Base-by-base conservation (phyloP, 129 eudicot species). In the Helichrysum umbraculigerum region DNA sequence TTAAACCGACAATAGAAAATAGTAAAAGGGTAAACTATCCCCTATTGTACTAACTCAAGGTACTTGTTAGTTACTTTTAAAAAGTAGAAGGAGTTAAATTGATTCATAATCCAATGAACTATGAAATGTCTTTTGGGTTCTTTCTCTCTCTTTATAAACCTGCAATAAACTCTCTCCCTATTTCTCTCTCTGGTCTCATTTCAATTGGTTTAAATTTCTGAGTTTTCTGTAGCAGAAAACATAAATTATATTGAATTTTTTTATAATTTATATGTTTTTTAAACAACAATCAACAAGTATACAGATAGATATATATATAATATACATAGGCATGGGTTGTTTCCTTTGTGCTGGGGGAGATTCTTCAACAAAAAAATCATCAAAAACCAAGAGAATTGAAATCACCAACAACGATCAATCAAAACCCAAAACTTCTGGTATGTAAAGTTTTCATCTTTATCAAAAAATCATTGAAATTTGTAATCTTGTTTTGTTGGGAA, bases 291-390 rank as follows among this genome's bases (percentile, higher is more conserved):
- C 77, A 56, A 37, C 66, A 72, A 30, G 5, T 17, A 35, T 20
- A 68, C 51, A 60, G 32, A 37, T 71, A 54, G 57, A 62, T 47
- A 50, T 25, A 62, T 47, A 50, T 25, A 63, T 5, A 81, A 71
- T 51, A 73, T 50, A 74, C 15, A 71, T 11, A 67, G 78, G 66
- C 67, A 88, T 88, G 92, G 89, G 89, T 29, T 87, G 92, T 75
- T 85, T 85, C 81, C 82, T 71, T 71, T 85, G 89, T 62, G 78
- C 83, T 47, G 87, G 92, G 20, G 85, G 92, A 35, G 85, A 85
- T 69, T 75, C 83, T 75, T 79, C 88, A 5, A 35, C 76, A 0
- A 80, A 78, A 73, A 67, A 70, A 78, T 68, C 81, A 76, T 76
- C 84, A 54, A 75, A 83, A 29, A 80, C 71, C 44, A 87, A 81